These are phyloP conservation scores for Kodamaea anthophila DNA, from an alignment of 1,139 yeast species.

Conservation along the genomic window DNA sequence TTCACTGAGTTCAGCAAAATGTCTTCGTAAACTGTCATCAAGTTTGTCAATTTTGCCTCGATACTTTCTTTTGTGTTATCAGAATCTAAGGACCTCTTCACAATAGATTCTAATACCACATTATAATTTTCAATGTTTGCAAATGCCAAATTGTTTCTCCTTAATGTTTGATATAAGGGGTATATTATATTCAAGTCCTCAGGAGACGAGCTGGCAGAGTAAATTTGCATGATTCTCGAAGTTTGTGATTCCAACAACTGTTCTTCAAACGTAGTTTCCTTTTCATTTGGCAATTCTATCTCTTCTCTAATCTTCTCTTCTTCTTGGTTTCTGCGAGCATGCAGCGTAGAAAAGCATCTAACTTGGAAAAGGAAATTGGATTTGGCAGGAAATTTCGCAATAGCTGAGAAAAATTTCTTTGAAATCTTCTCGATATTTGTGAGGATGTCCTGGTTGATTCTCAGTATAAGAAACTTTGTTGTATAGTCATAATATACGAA, in stretches of 20 bases:
- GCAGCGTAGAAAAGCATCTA: slow-evolving; percentile 1
- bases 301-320: neutral
- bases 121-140: slow-evolving; percentile 33
- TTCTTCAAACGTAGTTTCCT: slow-evolving; percentile 16
- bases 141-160: slow-evolving; percentile 28
- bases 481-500: slow-evolving; percentile 10
- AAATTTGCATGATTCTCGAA: slow-evolving; percentile 3
- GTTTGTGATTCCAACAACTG: slow-evolving; percentile 20
- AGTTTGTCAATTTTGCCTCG: slow-evolving; percentile 45
- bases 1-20: slow-evolving; percentile 37
- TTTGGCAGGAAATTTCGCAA: slow-evolving; percentile 3
- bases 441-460: slow-evolving; percentile 24
- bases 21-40: slow-evolving; percentile 65
- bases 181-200: slow-evolving; percentile 29
- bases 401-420: slow-evolving; percentile 16
- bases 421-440: slow-evolving; percentile 21
- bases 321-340: neutral
- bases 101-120: slow-evolving; percentile 31
- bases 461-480: slow-evolving; percentile 24
- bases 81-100: slow-evolving; percentile 24
- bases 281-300: too few species aligned
- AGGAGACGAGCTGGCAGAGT: slow-evolving; percentile 7
- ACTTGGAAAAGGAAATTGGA: slow-evolving; percentile 1
- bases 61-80: slow-evolving; percentile 20
- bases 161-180: slow-evolving; percentile 40